These are phyloP conservation scores for Saccharum officinarum DNA, from an alignment of 176 grass and related monocot genomes.

Conservation along the genomic window DNA sequence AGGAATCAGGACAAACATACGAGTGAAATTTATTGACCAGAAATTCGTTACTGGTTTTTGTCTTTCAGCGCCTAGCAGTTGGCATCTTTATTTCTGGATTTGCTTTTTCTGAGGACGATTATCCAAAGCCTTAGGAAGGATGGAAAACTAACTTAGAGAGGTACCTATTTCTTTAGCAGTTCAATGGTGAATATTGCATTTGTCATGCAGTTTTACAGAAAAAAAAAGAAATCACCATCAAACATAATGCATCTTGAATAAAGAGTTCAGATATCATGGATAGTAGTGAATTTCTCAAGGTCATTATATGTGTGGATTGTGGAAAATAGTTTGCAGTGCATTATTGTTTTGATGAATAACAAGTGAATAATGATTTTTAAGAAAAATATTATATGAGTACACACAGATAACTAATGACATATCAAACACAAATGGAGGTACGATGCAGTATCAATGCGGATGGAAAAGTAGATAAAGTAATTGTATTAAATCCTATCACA, in stretches of 20 bases:
- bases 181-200: background rate
- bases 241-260: background rate
- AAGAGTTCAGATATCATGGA: background rate
- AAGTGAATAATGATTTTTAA: no score
- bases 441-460: no score
- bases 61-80: slow-evolving; percentile 73
- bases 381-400: no score
- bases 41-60: slow-evolving; percentile 19
- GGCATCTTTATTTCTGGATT: slow-evolving; percentile 80
- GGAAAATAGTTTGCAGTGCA: background rate
- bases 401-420: no score
- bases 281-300: background rate
- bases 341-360: background rate
- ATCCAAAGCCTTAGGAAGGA: slow-evolving; percentile 81
- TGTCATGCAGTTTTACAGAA: background rate
- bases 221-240: background rate
- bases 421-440: no score
- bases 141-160: slow-evolving; percentile 87
- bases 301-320: background rate
- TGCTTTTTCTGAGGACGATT: slow-evolving; percentile 78
- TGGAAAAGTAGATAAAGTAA: no score
- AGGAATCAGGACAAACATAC: background rate
- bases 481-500: no score
- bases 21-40: background rate
- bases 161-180: slow-evolving; percentile 31